Percentiles rank a stretch among this genome's conserved stretches.
Conservation (phyloP, 202 grass and related monocot genomes). For the Panicum virgatum region DNA sequence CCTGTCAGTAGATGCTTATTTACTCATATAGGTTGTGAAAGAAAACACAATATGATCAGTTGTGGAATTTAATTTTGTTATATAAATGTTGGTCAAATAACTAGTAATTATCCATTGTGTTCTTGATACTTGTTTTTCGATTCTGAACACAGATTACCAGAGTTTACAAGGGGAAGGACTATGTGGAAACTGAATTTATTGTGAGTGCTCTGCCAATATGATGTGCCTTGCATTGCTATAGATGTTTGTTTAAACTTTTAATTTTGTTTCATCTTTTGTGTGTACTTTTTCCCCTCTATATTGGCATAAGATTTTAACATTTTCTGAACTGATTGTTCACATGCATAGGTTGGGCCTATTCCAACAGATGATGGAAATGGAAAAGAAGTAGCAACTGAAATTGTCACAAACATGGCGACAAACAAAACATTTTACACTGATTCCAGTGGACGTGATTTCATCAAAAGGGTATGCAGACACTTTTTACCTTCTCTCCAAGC, state of each 20-base stretch:
- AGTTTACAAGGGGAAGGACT: slow-evolving; percentile 86
- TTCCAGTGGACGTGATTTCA: slow-evolving; percentile 95
- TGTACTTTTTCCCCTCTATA: neutral
- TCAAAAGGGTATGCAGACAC: slow-evolving; percentile 70
- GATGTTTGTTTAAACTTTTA: slow-evolving; percentile 12
- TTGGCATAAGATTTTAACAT: slow-evolving; percentile 20
- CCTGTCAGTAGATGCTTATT: slow-evolving; percentile 20
- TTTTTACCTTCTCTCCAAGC: neutral
- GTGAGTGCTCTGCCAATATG: slow-evolving; percentile 50
- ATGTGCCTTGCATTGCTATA: slow-evolving; percentile 15
- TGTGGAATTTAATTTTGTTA: slow-evolving; percentile 10
- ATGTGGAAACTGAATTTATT: slow-evolving; percentile 86
- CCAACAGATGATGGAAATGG: slow-evolving; percentile 78
- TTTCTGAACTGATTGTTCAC: slow-evolving; percentile 27
- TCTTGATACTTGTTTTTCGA: slow-evolving; percentile 21
- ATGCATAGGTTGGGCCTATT: slow-evolving; percentile 82
- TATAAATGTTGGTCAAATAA: slow-evolving; percentile 13
- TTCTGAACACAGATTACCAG: slow-evolving; percentile 65
- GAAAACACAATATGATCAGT: slow-evolving; percentile 9
- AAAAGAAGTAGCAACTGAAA: slow-evolving; percentile 83
- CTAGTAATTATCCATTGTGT: neutral
- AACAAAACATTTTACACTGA: slow-evolving; percentile 95
- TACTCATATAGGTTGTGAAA: neutral
- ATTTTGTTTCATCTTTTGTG: slow-evolving; percentile 20
- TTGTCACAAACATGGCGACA: slow-evolving; percentile 73